Conservation (phyloP, 2,329 filamentous ascomycete species). For the Bertia moriformis region DNA sequence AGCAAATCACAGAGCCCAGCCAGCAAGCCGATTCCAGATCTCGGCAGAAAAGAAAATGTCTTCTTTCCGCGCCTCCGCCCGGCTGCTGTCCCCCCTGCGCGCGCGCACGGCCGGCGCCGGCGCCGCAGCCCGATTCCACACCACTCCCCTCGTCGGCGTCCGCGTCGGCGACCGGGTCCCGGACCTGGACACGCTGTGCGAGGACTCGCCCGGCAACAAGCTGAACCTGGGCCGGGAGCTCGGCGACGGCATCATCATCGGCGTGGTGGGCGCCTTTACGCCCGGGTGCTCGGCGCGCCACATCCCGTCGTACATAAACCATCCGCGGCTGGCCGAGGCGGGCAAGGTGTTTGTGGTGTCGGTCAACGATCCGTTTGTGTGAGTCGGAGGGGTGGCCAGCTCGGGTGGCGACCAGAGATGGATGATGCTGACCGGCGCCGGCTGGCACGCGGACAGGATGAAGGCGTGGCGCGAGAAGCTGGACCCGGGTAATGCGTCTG, state of each 20-base stretch:
- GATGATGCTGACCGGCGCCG: neutral
- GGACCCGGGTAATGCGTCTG: slow-evolving; percentile 38
- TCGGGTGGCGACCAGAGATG: slow-evolving; percentile 1
- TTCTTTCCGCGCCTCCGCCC: neutral
- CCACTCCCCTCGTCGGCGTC: neutral
- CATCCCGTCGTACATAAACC: slow-evolving; percentile 47
- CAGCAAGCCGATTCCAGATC: too few relatives aligned
- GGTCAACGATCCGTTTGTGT: slow-evolving; percentile 55
- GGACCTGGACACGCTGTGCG: slow-evolving; percentile 37
- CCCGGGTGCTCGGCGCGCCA: slow-evolving; percentile 40
- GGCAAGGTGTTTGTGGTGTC: slow-evolving; percentile 49
- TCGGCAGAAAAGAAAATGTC: neutral
- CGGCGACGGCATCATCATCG: slow-evolving; percentile 45
- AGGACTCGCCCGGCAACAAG: slow-evolving; percentile 50
- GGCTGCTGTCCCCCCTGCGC: neutral
- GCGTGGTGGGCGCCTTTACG: slow-evolving; percentile 34
- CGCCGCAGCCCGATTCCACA: too few relatives aligned
- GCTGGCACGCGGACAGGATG: slow-evolving; percentile 27
- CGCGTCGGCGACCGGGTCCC: neutral
- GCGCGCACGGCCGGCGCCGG: too few relatives aligned
- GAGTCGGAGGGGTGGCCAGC: slow-evolving; percentile 12
- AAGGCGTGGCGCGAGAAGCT: slow-evolving; percentile 44
- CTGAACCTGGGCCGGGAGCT: slow-evolving; percentile 48
- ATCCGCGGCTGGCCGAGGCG: slow-evolving; percentile 39
- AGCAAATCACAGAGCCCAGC: too few relatives aligned